Base-by-base conservation (phyloP, 257 asterid species). In the Nicotiana sylvestris region DNA sequence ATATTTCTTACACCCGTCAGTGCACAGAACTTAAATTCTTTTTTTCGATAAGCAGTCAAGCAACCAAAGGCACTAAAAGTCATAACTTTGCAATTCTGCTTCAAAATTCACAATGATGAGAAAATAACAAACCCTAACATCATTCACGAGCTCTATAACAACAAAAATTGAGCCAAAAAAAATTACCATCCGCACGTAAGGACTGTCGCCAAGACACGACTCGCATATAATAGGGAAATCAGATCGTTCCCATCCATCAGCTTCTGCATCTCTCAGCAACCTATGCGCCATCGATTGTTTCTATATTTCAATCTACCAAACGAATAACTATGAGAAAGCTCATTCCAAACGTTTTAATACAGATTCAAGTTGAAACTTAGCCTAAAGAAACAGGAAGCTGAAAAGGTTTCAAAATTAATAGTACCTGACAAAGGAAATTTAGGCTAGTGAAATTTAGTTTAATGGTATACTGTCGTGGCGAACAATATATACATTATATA, bases 171-270 rank as follows among this genome's bases (percentile, higher is more conserved):
- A 69, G 61, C 17, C 8, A 61, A 1, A 18, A 4, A 55, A 83
- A 30, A 13, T n/a, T 92, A 95, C 99, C 99, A 96, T 96, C 83
- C 99, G 93, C 83, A 94, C 94, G 43, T 94, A 94, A 16, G 98
- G 99, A 82, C 91, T 96, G 80, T 96, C 98, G 5, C 98, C 98
- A 4, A 96, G 97, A 86, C 99, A 96, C 5, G 99, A 96, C 83
- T 94, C 98, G 46, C 99, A 96, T 18, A 96, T 93, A 80, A 96
- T 94, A 5, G 98, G 98, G 83, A 94, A 96, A 82, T 96, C 98
- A 25, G 99, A 88, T 35, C 98, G 90, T 87, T 96, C 99, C 98
- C 99, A 96, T 49, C 98, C 99, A 88, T 96, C 99, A 8, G 98
- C 94, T 85, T 93, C 99, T 0, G 86, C 97, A 84, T 96, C 94